phyloP scores from a whole-genome alignment of 2,329 filamentous ascomycete species.

The Septoria linicola region DNA sequence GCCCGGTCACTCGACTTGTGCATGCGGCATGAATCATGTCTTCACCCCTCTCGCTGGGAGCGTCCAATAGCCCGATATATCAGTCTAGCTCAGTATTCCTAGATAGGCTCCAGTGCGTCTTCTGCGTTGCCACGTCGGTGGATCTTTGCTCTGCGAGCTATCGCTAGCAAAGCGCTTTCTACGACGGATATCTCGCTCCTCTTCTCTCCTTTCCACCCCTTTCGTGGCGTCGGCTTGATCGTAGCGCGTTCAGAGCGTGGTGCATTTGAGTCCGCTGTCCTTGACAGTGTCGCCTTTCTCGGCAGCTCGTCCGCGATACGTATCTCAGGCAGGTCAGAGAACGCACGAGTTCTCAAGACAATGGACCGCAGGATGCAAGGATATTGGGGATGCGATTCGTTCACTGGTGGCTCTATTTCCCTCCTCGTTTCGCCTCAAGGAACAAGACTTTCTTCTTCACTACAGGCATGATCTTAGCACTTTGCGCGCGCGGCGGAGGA shows the following conservation, averaged over 20 bases:
- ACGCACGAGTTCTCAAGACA: no score
- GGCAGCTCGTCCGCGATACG: no score
- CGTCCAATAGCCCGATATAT: background rate
- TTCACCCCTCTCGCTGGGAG: background rate
- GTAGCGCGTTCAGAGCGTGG: no score
- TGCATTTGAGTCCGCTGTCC: no score
- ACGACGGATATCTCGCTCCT: no score
- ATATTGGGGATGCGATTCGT: background rate
- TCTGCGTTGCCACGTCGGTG: background rate
- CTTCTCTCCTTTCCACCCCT: no score
- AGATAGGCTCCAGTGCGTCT: background rate
- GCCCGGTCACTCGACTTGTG: background rate
- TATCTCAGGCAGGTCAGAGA: no score
- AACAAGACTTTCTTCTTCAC: constrained; percentile 96
- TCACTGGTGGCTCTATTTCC: constrained; percentile 33
- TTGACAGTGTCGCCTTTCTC: no score
- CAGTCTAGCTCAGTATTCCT: background rate
- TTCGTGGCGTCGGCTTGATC: no score
- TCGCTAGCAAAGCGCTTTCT: background rate
- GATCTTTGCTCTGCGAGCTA: background rate
- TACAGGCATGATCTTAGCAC: background rate
- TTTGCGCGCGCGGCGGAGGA: background rate
- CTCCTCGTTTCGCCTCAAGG: constrained; percentile 83
- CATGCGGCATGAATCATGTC: background rate
- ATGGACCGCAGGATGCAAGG: background rate